phyloP scores from a whole-genome alignment of 2,329 filamentous ascomycete species.

The Mariannaea sp. region DNA sequence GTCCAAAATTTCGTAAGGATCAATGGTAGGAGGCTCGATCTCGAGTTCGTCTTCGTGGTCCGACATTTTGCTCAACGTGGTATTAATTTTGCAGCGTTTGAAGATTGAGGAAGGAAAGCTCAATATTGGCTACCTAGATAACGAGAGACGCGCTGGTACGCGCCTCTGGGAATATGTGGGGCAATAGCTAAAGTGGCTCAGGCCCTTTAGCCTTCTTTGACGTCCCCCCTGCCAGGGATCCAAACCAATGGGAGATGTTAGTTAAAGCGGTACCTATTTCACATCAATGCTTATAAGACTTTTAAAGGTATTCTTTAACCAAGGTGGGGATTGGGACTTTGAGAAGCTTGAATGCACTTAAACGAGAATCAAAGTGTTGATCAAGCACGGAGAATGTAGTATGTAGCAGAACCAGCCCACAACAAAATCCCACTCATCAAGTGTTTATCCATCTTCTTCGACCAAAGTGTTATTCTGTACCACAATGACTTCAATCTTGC shows the following conservation, averaged over 20 bases:
- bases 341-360: no score
- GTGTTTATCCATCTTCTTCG: background rate
- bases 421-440: no score
- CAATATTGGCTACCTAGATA: background rate
- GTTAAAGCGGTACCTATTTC: no score
- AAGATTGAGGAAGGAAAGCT: background rate
- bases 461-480: background rate
- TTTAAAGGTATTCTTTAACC: no score
- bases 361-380: no score
- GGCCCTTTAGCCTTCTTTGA: no score
- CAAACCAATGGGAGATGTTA: no score
- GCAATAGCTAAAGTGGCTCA: slow-evolving; percentile 33
- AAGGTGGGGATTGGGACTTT: no score
- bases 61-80: slow-evolving; percentile 46
- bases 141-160: slow-evolving; percentile 33
- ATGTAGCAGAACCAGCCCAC: no score
- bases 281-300: no score
- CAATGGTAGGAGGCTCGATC: slow-evolving; percentile 64
- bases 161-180: slow-evolving; percentile 24
- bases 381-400: no score
- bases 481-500: slow-evolving; percentile 32
- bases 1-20: slow-evolving; percentile 81
- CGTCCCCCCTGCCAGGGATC: no score
- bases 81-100: slow-evolving; percentile 18
- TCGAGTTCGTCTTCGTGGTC: slow-evolving; percentile 58